Conservation (phyloP, 31 red algal species). For the Pterothamnion heteromorphum region DNA sequence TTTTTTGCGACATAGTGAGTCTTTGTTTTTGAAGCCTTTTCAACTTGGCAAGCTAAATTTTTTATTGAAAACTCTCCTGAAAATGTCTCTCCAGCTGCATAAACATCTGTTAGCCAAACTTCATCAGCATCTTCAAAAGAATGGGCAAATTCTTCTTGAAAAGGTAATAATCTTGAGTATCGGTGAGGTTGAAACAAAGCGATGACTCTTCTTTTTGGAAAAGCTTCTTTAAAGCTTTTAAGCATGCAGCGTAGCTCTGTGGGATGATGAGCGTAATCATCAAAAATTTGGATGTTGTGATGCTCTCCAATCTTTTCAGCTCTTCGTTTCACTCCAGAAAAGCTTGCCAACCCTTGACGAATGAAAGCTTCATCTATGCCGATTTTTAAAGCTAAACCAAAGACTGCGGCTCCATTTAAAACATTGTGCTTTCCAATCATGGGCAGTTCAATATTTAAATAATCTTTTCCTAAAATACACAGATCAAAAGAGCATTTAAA, state of each 20-base stretch:
- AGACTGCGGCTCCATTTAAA: background rate
- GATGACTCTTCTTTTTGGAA: background rate
- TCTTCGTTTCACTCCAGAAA: background rate
- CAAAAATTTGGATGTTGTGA: background rate
- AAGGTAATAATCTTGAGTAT: background rate
- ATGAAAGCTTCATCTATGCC: background rate
- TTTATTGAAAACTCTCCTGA: no score
- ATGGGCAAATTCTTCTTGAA: background rate
- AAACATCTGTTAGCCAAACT: background rate
- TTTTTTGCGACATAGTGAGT: no score
- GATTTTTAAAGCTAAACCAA: background rate
- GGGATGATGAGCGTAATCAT: constrained; percentile 16
- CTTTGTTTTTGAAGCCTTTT: no score
- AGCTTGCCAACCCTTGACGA: background rate
- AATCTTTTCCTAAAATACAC: no score
- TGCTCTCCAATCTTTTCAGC: background rate
- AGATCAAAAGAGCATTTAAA: background rate
- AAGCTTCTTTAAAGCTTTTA: background rate
- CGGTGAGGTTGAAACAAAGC: constrained; percentile 24
- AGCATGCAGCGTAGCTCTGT: background rate
- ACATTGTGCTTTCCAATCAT: constrained; percentile 4
- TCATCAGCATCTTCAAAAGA: background rate
- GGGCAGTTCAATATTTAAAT: background rate
- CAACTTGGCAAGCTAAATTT: no score
- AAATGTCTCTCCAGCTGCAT: constrained; percentile 13